These are phyloP conservation scores for Rosa multiflora DNA, from an alignment of 306 rosid genomes.

Conservation along the genomic window DNA sequence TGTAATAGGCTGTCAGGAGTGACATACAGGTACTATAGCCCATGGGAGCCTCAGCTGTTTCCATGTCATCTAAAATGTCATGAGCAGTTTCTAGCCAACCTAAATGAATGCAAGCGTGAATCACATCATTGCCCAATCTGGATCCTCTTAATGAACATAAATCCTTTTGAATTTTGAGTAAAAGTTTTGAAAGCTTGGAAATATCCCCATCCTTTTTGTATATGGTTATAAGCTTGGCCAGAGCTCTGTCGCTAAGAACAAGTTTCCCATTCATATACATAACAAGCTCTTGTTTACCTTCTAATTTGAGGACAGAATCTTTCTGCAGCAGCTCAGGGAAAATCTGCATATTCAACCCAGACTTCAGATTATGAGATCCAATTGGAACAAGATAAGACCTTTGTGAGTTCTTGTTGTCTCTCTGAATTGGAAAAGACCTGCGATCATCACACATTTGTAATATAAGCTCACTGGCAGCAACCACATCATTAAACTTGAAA, in stretches of 20 bases:
- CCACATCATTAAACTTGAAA: constrained; percentile 68
- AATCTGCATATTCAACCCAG: constrained; percentile 54
- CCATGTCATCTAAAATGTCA: constrained; percentile 80
- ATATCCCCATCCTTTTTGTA: constrained; percentile 48
- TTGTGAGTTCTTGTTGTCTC: constrained; percentile 29
- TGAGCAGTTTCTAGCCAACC: constrained; percentile 92
- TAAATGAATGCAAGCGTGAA: constrained; percentile 64
- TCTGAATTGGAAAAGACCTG: constrained; percentile 30
- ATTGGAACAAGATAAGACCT: constrained; percentile 55
- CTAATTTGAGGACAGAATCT: constrained; percentile 68
- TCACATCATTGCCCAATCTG: constrained; percentile 52
- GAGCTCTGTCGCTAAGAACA: constrained; percentile 52
- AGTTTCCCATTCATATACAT: constrained; percentile 60
- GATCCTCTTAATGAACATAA: constrained; percentile 48
- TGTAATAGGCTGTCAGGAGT: constrained; percentile 63
- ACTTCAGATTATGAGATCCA: constrained; percentile 64
- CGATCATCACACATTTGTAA: constrained; percentile 50
- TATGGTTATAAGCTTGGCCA: constrained; percentile 58
- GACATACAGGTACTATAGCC: constrained; percentile 33
- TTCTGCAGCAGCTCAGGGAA: constrained; percentile 60
- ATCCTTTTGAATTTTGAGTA: constrained; percentile 49
- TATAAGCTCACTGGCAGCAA: constrained; percentile 65
- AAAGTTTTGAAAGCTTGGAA: constrained; percentile 61
- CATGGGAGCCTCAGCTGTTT: constrained; percentile 46
- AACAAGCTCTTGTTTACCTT: constrained; percentile 56